Conservation (phyloP, 768 basidiomycete species). For the Candolleomyces eurysporus region DNA sequence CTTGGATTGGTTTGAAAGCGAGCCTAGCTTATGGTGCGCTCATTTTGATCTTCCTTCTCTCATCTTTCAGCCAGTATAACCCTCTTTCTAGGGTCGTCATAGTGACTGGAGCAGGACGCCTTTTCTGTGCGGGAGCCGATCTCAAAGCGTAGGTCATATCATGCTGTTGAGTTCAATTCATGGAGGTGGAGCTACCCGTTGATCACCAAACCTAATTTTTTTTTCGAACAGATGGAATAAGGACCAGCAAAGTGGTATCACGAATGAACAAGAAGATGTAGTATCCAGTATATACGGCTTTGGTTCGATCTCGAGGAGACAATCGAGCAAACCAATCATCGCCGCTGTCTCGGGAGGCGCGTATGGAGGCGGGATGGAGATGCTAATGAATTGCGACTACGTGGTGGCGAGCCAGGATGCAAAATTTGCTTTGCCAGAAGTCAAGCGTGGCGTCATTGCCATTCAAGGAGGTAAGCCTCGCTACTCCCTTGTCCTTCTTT, state of each 20-base stretch:
- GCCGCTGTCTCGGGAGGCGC: slow-evolving; percentile 80
- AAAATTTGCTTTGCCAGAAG: slow-evolving; percentile 74
- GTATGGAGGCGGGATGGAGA: slow-evolving; percentile 65
- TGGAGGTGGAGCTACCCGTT: not conserved
- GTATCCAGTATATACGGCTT: slow-evolving; percentile 55
- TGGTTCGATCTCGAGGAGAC: slow-evolving; percentile 69
- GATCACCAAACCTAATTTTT: slow-evolving; percentile 2
- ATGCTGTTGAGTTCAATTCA: not conserved
- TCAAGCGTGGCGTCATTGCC: slow-evolving; percentile 74
- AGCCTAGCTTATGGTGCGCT: slow-evolving; percentile 68
- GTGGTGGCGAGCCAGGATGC: slow-evolving; percentile 68
- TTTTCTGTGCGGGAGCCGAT: slow-evolving; percentile 82
- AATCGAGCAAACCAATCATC: slow-evolving; percentile 69
- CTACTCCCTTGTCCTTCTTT: not conserved
- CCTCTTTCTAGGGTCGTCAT: slow-evolving; percentile 57
- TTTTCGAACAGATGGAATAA: slow-evolving; percentile 56
- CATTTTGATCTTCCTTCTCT: slow-evolving; percentile 2
- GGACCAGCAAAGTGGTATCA: slow-evolving; percentile 41
- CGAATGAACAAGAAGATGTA: slow-evolving; percentile 42
- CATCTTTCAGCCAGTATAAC: too few species aligned
- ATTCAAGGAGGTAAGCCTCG: slow-evolving; percentile 45
- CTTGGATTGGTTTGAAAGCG: slow-evolving; percentile 73
- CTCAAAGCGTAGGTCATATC: slow-evolving; percentile 57
- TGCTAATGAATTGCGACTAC: slow-evolving; percentile 74
- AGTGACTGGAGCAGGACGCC: slow-evolving; percentile 68